A percentile compares a stretch with the other conserved stretches of the same genome.
These are phyloP conservation scores for Mycena galericulata DNA, from an alignment of 768 basidiomycete species.

Conservation along the genomic window DNA sequence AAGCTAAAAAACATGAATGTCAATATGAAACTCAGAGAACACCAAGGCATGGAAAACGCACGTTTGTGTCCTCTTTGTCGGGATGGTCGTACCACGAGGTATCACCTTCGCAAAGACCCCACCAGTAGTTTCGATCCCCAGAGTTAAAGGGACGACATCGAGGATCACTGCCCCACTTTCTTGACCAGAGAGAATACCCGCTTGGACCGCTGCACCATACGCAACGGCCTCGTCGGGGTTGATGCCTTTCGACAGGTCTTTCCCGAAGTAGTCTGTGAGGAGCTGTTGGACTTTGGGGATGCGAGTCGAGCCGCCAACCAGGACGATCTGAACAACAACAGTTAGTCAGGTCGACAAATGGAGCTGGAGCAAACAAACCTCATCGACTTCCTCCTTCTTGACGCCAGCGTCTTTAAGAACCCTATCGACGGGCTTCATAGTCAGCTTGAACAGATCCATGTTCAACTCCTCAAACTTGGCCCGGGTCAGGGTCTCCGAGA, in stretches of 20 bases:
- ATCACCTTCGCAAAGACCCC: constrained; percentile 69
- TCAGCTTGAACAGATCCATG: constrained; percentile 85
- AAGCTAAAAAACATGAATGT: too few relatives aligned
- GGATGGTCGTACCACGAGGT: constrained; percentile 61
- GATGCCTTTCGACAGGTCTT: constrained; percentile 74
- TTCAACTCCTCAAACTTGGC: constrained; percentile 91
- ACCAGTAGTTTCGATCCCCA: constrained; percentile 75
- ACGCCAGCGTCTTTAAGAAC: constrained; percentile 85
- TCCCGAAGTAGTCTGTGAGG: constrained; percentile 75
- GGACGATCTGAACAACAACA: constrained; percentile 49
- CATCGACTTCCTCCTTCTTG: constrained; percentile 82
- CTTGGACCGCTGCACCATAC: constrained; percentile 80
- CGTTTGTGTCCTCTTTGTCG: constrained; percentile 64
- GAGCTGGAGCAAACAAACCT: constrained; percentile 49
- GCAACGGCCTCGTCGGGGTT: constrained; percentile 84
- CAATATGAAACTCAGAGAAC: too few relatives aligned
- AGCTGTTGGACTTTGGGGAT: constrained; percentile 79
- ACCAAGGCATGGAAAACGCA: constrained; percentile 33
- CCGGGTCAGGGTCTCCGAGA: constrained; percentile 82
- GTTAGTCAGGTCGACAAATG: neutral
- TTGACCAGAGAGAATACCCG: constrained; percentile 71
- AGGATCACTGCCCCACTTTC: constrained; percentile 64
- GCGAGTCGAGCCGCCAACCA: constrained; percentile 75
- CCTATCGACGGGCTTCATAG: constrained; percentile 88
- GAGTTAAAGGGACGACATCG: constrained; percentile 67